A percentile compares a stretch with the other conserved stretches of the same genome.
phyloP scores from a whole-genome alignment of 2,329 filamentous ascomycete species.

The Colletotrichum eleusines region DNA sequence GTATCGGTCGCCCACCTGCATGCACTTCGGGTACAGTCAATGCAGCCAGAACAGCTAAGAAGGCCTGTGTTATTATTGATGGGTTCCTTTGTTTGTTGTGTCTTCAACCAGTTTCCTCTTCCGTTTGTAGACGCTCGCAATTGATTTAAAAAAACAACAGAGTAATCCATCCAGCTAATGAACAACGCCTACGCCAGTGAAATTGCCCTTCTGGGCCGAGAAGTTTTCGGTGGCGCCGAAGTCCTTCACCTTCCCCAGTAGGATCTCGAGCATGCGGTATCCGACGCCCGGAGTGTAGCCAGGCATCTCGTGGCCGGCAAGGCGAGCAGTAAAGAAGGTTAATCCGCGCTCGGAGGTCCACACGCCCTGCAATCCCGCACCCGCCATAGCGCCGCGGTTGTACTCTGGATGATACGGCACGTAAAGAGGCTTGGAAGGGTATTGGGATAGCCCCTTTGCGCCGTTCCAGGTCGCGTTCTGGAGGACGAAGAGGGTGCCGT shows the following conservation, averaged over 20 bases:
- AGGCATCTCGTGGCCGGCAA: slow-evolving; percentile 46
- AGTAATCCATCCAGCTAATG: not conserved
- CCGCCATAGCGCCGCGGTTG: slow-evolving; percentile 42
- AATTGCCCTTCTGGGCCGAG: slow-evolving; percentile 25
- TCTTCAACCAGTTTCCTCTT: not conserved
- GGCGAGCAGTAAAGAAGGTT: slow-evolving; percentile 40
- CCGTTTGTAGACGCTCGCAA: not conserved
- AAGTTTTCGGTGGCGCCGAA: slow-evolving; percentile 37
- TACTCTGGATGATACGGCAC: slow-evolving; percentile 47
- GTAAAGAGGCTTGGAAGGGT: slow-evolving; percentile 50
- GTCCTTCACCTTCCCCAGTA: slow-evolving; percentile 46
- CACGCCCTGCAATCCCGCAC: slow-evolving; percentile 35
- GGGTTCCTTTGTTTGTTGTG: not conserved
- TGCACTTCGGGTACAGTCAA: not conserved
- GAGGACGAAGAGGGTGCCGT: slow-evolving; percentile 73
- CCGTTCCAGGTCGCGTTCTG: slow-evolving; percentile 82
- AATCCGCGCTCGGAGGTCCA: slow-evolving; percentile 41
- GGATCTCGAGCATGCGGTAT: slow-evolving; percentile 47
- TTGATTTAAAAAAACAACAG: not conserved
- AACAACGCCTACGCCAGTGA: not conserved
- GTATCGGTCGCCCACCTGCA: not conserved
- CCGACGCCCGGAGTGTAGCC: slow-evolving; percentile 47
- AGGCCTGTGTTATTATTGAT: not conserved
- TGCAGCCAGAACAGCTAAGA: not conserved
- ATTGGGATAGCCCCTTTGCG: slow-evolving; percentile 70